These are phyloP conservation scores for Lasiodiplodia hormozganensis DNA, from an alignment of 2,329 filamentous ascomycete genomes.

Conservation along the genomic window DNA sequence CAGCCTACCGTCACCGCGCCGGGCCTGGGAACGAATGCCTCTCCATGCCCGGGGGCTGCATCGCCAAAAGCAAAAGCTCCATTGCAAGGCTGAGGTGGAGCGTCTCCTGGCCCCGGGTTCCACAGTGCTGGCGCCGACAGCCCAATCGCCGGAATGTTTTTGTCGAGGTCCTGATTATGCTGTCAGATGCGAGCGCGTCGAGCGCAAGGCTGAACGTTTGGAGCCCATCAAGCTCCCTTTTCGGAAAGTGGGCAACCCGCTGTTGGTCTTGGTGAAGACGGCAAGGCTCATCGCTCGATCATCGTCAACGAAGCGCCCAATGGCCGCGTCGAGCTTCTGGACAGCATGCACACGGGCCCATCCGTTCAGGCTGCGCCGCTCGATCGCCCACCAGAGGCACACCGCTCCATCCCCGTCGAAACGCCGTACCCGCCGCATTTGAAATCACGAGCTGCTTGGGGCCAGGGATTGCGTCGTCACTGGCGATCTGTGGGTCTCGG, in stretches of 20 bases:
- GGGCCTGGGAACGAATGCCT: background rate
- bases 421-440: background rate
- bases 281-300: conserved; percentile 16
- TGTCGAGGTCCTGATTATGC: conserved; percentile 13
- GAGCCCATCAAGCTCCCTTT: background rate
- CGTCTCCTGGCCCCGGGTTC: background rate
- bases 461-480: background rate
- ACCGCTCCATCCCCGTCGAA: conserved; percentile 1
- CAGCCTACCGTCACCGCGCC: background rate
- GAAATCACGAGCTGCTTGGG: background rate
- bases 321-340: background rate
- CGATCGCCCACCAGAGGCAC: background rate
- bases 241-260: background rate
- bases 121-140: background rate
- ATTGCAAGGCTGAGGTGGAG: conserved; percentile 9
- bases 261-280: background rate
- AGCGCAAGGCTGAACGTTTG: conserved; percentile 11
- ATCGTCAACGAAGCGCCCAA: background rate
- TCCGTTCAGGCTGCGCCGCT: conserved; percentile 53
- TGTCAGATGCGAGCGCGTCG: background rate
- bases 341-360: conserved; percentile 38
- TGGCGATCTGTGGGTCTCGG: conserved; percentile 18
- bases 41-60: background rate
- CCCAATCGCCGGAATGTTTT: background rate
- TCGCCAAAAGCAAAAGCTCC: background rate